These are phyloP conservation scores for Plasmodium relictum DNA, from an alignment of 169 alveolate species.

Conservation along the genomic window DNA sequence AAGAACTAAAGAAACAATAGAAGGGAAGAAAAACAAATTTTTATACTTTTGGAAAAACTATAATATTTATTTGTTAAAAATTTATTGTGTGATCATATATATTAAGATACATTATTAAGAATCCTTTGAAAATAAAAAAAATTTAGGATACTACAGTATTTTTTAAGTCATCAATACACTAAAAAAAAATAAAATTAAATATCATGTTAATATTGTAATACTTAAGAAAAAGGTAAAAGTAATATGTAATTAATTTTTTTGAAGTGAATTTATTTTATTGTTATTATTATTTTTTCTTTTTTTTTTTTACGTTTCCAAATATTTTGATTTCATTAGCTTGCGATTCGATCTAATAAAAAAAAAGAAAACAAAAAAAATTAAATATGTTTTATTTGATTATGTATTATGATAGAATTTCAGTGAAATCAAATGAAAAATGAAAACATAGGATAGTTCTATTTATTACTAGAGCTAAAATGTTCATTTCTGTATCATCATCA, in stretches of 20 bases:
- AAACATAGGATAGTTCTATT: not conserved
- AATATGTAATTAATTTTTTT: not conserved
- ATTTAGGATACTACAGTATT: conserved; percentile 43
- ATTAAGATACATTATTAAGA: not conserved
- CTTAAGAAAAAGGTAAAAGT: not conserved
- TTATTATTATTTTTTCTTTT: not conserved
- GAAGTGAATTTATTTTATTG: not conserved
- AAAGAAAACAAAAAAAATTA: conserved; percentile 2
- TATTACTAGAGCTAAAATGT: conserved; percentile 46
- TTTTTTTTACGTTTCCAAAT: conserved; percentile 53
- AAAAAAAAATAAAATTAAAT: not conserved
- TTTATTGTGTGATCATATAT: too few relatives aligned
- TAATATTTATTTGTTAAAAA: too few relatives aligned
- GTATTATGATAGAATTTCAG: not conserved
- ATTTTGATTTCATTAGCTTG: conserved; percentile 71
- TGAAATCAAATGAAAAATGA: not conserved
- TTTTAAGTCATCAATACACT: conserved; percentile 65
- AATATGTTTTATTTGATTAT: not conserved
- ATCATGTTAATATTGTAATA: not conserved
- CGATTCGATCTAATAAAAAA: conserved; percentile 48
- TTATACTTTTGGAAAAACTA: too few relatives aligned
- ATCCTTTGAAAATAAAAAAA: conserved; percentile 3
- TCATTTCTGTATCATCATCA: conserved; percentile 59
- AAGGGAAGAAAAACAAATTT: too few relatives aligned
- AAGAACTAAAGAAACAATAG: too few relatives aligned